Evolutionary conservation across 768 basidiomycete species (phyloP), one percentile per base, ranked within the genome.

Genomic region (Pleurotus tuber-regium): DNA sequence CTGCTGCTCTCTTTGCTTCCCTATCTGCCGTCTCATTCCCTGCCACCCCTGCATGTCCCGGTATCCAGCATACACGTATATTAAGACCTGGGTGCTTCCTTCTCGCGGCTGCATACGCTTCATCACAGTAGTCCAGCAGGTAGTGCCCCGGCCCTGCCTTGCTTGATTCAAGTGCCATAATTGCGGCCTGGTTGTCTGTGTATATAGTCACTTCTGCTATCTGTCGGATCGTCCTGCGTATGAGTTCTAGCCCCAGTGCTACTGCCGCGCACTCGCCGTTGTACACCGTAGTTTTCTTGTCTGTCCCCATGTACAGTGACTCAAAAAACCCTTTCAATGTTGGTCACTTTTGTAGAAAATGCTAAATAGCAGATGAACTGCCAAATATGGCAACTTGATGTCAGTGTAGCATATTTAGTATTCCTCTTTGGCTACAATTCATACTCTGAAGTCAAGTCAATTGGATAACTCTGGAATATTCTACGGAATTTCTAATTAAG

Each of bases 251-350:
- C 6, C 43, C 59, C 8, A 61, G 38, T 4, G 54, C 38, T 6
- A 43, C 11, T 4, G 58, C 56, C 5, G 57, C 40, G n/a, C 25
- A 43, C 30, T 63, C 57, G n/a, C 51, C 58, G 43, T 63, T 55
- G 41, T 56, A 57, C 8, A 54, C 47, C 4, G 52, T 60, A 39
- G 58, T 53, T 1, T 44, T 14, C 12, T 28, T 24, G 1, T 48
- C 42, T 12, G 48, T 24, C 11, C 62, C 60, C 10, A 63, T 39
- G 16, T 52, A 55, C n/a, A n/a, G n/a, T n/a, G n/a, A n/a, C n/a
- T n/a, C n/a, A n/a, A n/a, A n/a, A n/a, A n/a, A n/a, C n/a, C n/a
- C n/a, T n/a, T n/a, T n/a, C n/a, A n/a, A n/a, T n/a, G n/a, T n/a
- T n/a, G n/a, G n/a, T n/a, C n/a, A n/a, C n/a, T n/a, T n/a, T n/a